Percentiles rank a stretch among this genome's conserved stretches.
These are phyloP conservation scores for Otatea glauca DNA, from an alignment of 176 grass and related monocot species.

Conservation along the genomic window DNA sequence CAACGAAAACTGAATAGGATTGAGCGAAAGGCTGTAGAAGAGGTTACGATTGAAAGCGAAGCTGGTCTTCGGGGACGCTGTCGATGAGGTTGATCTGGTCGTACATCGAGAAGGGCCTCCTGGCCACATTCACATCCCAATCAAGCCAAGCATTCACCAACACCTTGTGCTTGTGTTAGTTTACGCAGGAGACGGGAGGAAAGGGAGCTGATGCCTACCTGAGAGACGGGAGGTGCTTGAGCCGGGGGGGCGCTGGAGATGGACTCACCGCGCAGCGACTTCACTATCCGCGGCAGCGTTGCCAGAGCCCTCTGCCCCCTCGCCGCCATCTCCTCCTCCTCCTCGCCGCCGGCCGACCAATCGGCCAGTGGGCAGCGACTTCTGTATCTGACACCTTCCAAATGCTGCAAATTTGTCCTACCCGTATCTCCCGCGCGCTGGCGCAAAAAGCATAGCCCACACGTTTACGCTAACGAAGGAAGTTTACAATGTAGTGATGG, in stretches of 20 bases:
- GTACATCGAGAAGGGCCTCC: too few relatives aligned
- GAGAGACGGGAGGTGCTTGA: constrained; percentile 66
- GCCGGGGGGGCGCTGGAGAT: constrained; percentile 44
- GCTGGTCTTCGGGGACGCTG: too few relatives aligned
- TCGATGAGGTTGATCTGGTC: too few relatives aligned
- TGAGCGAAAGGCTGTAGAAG: neutral
- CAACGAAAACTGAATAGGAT: neutral
- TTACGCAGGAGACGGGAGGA: neutral
- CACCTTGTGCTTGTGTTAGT: neutral
- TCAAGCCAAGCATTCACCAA: neutral
- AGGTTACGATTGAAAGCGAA: too few relatives aligned
- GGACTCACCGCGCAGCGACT: constrained; percentile 59
- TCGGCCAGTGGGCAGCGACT: too few relatives aligned
- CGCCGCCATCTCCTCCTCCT: constrained; percentile 26
- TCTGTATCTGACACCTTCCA: too few relatives aligned
- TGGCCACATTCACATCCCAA: too few relatives aligned
- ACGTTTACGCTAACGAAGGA: too few relatives aligned
- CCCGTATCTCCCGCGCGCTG: too few relatives aligned
- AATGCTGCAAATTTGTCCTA: too few relatives aligned
- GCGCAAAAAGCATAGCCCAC: too few relatives aligned
- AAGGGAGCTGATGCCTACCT: constrained; percentile 44
- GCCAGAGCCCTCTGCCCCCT: constrained; percentile 63
- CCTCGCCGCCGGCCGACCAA: constrained; percentile 14
- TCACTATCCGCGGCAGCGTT: constrained; percentile 56
- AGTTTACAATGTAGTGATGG: too few relatives aligned